A percentile compares a stretch with the other conserved stretches of the same genome.
phyloP scores from a whole-genome alignment of 768 basidiomycete species.

The Boletus pseudopeckii region DNA sequence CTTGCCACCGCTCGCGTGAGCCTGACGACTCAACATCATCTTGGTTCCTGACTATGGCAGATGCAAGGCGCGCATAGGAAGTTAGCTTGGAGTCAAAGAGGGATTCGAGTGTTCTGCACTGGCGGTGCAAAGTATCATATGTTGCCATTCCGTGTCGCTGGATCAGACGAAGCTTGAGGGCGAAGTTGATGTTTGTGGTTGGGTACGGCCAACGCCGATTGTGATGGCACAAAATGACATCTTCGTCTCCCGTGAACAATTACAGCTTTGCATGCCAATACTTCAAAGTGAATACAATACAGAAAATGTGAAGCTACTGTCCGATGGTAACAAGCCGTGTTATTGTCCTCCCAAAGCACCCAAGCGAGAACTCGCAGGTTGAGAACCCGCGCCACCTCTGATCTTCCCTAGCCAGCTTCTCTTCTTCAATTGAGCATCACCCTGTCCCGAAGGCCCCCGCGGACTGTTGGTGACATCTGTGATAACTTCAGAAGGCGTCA shows the following conservation, averaged over 20 bases:
- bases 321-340: slow-evolving; percentile 11
- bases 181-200: neutral
- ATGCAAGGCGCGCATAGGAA: slow-evolving; percentile 83
- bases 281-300: slow-evolving; percentile 14
- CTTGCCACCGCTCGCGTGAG: slow-evolving; percentile 69
- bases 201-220: slow-evolving; percentile 18
- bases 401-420: slow-evolving; percentile 74
- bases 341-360: slow-evolving; percentile 27
- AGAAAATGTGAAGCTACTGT: slow-evolving; percentile 9
- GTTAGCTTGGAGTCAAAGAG: slow-evolving; percentile 89
- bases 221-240: neutral
- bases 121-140: slow-evolving; percentile 87
- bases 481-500: slow-evolving; percentile 35
- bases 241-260: neutral
- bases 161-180: neutral
- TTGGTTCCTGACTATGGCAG: slow-evolving; percentile 52
- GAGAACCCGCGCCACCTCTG: slow-evolving; percentile 38
- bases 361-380: slow-evolving; percentile 15
- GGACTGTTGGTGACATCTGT: slow-evolving; percentile 71
- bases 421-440: slow-evolving; percentile 38
- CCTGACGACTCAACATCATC: slow-evolving; percentile 67
- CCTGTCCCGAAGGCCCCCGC: slow-evolving; percentile 27
- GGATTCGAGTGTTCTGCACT: slow-evolving; percentile 91
- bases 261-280: slow-evolving; percentile 1
- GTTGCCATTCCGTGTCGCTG: slow-evolving; percentile 49